These are phyloP conservation scores for Xylariaceae sp. DNA, from an alignment of 2,329 filamentous ascomycete genomes.

Conservation along the genomic window DNA sequence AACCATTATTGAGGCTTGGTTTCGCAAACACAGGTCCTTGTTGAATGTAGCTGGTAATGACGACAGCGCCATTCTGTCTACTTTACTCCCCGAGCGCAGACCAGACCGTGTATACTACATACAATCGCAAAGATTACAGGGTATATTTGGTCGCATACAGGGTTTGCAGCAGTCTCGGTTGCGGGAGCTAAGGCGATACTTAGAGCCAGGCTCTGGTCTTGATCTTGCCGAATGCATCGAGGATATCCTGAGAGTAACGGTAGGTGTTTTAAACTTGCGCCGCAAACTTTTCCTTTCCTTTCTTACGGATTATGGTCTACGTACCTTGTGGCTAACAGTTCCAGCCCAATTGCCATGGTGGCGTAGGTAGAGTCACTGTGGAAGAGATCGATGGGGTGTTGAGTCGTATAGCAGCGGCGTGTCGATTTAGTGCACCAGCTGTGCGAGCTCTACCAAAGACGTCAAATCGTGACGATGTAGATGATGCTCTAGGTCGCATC, in stretches of 20 bases:
- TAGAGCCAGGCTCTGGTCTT: slow-evolving; percentile 49
- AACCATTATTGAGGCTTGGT: slow-evolving; percentile 62
- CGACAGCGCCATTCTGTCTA: slow-evolving; percentile 66
- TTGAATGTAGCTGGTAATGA: slow-evolving; percentile 58
- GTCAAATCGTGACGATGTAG: slow-evolving; percentile 32
- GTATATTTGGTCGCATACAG: slow-evolving; percentile 66
- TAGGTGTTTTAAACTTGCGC: slow-evolving; percentile 31
- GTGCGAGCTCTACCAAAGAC: slow-evolving; percentile 43
- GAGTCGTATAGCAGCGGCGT: slow-evolving; percentile 63
- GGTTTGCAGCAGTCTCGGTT: slow-evolving; percentile 61
- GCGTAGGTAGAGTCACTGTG: slow-evolving; percentile 53
- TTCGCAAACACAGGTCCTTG: slow-evolving; percentile 55
- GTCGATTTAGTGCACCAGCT: slow-evolving; percentile 66
- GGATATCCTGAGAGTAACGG: slow-evolving; percentile 60
- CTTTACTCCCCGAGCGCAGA: slow-evolving; percentile 71
- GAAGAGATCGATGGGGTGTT: slow-evolving; percentile 71
- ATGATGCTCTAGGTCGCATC: slow-evolving; percentile 50
- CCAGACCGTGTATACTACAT: slow-evolving; percentile 77
- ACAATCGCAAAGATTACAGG: slow-evolving; percentile 59
- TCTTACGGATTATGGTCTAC: background rate
- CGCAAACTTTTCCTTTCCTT: background rate
- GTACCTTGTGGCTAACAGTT: background rate
- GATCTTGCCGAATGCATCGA: slow-evolving; percentile 75
- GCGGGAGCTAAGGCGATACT: slow-evolving; percentile 62
- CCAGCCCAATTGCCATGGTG: slow-evolving; percentile 45